Evolutionary conservation across 148 eudicot genomes (phyloP), one percentile per base, ranked within the genome.

Genomic region (Chenopodium berlandieri): DNA sequence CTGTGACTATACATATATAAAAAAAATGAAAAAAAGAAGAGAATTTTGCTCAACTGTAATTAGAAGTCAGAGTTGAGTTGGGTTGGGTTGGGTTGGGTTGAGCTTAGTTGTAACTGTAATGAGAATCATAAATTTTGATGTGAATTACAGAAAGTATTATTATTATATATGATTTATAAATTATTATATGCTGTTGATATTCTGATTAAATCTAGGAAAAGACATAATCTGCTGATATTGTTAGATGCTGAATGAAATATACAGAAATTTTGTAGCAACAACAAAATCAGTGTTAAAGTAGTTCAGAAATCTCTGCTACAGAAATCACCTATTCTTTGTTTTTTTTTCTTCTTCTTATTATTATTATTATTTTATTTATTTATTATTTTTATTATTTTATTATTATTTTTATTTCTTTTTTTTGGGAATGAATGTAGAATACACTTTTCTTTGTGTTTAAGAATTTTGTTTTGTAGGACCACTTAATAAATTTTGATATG

Each of bases 41-140:
- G 12, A 71, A 83, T 66, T 83, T 83, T 75, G 79, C 75, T 83
- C 81, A 78, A 58, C 54, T 78, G 69, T 79, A 19, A 66, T 67
- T 10, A 22, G 48, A 32, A 68, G 30, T 70, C 16, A 52, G 54
- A 73, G 17, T 73, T 73, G 82, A 83, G 79, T 22, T 70, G 32
- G 14, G 73, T 54, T 73, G 54, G 23, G 23, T 23, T 23, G 23
- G 23, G 23, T 23, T 23, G 23, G 23, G 23, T 23, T 23, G 23
- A 56, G 62, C 20, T 56, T 72, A 25, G 72, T 30, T 73, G 69
- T 78, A 65, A 82, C 7, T 73, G 82, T 79, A 83, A 83, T 83
- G 76, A 66, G 16, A 79, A 40, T 44, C 27, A 16, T 75, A 68
- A 81, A 68, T 79, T 83, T 75, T 75, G 86, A 66, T 68, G 52